phyloP scores from a whole-genome alignment of 768 basidiomycete genomes.

The Crepidotus variabilis region DNA sequence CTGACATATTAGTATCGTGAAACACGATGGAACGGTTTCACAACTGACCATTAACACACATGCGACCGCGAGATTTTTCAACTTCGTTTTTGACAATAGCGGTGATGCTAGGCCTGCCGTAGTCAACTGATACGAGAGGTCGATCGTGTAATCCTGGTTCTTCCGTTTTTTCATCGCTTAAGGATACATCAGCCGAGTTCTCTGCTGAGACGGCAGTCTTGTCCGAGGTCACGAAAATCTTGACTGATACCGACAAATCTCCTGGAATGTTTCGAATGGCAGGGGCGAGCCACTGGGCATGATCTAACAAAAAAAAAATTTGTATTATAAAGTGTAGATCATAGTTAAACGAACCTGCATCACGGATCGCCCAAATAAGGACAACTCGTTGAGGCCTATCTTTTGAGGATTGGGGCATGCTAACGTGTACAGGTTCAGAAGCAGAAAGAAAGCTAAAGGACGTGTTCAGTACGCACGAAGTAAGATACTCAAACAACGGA shows the following conservation, averaged over 20 bases:
- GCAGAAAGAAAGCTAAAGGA: background rate
- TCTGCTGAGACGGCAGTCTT: too few species aligned
- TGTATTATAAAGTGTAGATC: background rate
- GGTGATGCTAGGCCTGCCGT: conserved; percentile 41
- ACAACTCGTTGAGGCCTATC: conserved; percentile 17
- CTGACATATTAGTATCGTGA: too few species aligned
- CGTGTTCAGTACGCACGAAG: conserved; percentile 26
- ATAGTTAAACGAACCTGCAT: conserved; percentile 23
- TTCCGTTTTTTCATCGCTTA: too few species aligned
- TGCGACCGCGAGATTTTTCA: conserved; percentile 26
- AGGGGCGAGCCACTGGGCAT: too few species aligned
- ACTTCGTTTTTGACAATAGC: conserved; percentile 35
- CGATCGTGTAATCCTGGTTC: too few species aligned
- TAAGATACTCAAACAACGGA: conserved; percentile 38
- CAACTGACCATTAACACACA: conserved; percentile 43
- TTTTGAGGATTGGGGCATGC: background rate
- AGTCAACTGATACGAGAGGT: too few species aligned
- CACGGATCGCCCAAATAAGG: conserved; percentile 44
- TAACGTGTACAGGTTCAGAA: too few species aligned
- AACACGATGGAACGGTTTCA: too few species aligned
- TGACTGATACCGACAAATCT: too few species aligned
- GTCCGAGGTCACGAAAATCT: too few species aligned
- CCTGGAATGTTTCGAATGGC: too few species aligned
- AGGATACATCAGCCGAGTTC: too few species aligned
- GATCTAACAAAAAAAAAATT: background rate